phyloP scores from a whole-genome alignment of 257 asterid species.

The Nicotiana noctiflora region DNA sequence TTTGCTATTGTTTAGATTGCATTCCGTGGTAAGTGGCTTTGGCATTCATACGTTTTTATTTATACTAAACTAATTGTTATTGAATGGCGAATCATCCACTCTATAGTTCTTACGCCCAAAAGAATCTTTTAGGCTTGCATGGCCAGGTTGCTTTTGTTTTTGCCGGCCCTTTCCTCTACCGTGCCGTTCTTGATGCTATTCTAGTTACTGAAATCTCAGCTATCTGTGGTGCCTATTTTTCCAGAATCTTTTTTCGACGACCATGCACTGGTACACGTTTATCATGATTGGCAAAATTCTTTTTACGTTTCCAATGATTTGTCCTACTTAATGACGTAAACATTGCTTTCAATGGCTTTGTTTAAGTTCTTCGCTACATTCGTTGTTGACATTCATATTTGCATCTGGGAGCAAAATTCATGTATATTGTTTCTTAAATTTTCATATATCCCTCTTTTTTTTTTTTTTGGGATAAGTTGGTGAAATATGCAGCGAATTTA shows the following conservation, averaged over 20 bases:
- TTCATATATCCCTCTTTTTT: neutral
- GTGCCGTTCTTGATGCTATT: no score
- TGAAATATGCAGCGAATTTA: neutral
- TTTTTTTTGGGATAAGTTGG: neutral
- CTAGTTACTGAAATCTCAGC: no score
- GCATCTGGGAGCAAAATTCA: neutral
- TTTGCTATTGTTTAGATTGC: neutral
- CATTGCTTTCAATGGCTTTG: neutral
- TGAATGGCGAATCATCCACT: neutral
- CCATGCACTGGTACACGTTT: neutral
- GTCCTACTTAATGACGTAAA: neutral
- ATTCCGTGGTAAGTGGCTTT: constrained; percentile 1
- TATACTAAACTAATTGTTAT: neutral
- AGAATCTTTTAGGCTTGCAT: neutral
- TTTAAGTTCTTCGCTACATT: neutral
- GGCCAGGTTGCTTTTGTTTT: neutral
- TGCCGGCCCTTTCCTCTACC: no score
- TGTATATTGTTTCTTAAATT: neutral
- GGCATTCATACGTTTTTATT: neutral
- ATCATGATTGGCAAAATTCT: neutral
- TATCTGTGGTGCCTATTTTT: neutral
- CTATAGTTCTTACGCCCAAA: neutral
- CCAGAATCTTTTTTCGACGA: neutral
- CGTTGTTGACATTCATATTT: neutral
- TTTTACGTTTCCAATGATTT: neutral